A percentile compares a stretch with the other conserved stretches of the same genome.
Conservation (phyloP, 805 yeast genomes). For the Candida nanaspora region DNA sequence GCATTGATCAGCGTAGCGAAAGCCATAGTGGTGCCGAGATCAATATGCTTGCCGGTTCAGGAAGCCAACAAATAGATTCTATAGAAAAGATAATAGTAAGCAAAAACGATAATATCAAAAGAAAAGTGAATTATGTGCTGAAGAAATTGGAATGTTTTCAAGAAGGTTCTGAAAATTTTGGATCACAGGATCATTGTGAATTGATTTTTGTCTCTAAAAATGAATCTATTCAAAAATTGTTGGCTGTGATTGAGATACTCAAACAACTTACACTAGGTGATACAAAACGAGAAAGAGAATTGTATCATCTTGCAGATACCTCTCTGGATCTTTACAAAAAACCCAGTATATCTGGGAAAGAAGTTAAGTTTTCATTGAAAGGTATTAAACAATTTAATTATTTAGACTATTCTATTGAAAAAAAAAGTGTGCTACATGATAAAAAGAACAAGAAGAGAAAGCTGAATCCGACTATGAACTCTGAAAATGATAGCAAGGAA, state of each 20-base stretch:
- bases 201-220: slow-evolving; percentile 13
- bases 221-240: slow-evolving; percentile 21
- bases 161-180: neutral
- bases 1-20: too few species aligned
- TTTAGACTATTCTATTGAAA: neutral
- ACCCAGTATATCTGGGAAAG: neutral
- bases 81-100: slow-evolving; percentile 6
- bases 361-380: neutral
- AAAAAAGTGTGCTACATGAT: neutral
- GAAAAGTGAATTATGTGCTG: slow-evolving; percentile 7
- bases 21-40: too few species aligned
- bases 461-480: too few species aligned
- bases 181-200: slow-evolving; percentile 3
- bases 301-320: neutral
- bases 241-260: slow-evolving; percentile 22
- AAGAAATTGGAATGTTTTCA: slow-evolving; percentile 8
- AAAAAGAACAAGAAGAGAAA: neutral
- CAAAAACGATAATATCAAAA: slow-evolving; percentile 17
- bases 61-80: too few species aligned
- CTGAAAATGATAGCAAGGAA: neutral
- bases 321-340: too few species aligned
- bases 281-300: neutral
- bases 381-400: slow-evolving; percentile 4
- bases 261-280: slow-evolving; percentile 19
- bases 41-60: too few species aligned